A percentile compares a stretch with the other conserved stretches of the same genome.
Conservation (phyloP, 2,329 filamentous ascomycete genomes). For the Scopulariopsis brevicaulis region DNA sequence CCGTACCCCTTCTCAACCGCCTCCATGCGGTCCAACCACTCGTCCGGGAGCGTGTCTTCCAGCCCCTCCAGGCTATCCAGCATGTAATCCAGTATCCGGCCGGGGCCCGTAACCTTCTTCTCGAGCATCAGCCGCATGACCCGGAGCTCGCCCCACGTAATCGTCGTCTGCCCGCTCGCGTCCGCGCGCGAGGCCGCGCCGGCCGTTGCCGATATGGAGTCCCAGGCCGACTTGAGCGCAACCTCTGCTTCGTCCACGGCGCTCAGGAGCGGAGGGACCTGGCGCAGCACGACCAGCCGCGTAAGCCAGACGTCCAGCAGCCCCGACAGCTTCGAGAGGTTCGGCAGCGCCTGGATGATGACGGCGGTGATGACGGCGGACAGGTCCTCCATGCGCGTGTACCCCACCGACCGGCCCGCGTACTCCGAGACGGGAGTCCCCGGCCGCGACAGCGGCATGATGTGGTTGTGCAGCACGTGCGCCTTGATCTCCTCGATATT, state of each 20-base stretch:
- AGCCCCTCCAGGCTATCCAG: constrained; percentile 77
- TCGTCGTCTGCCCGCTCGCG: constrained; percentile 7
- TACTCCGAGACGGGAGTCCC: constrained; percentile 24
- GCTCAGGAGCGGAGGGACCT: constrained; percentile 56
- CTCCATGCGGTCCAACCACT: constrained; percentile 84
- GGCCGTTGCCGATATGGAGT: constrained; percentile 34
- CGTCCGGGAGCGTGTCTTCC: constrained; percentile 71
- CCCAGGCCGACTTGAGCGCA: constrained; percentile 57
- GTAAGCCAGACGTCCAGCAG: constrained; percentile 71
- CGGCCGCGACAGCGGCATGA: constrained; percentile 38
- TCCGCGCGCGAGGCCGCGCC: background rate
- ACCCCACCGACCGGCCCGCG: constrained; percentile 25
- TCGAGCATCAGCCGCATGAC: constrained; percentile 55
- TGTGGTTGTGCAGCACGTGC: constrained; percentile 74
- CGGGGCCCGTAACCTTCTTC: constrained; percentile 57
- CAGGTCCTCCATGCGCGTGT: constrained; percentile 61
- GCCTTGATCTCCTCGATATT: constrained; percentile 82
- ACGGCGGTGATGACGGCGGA: constrained; percentile 85
- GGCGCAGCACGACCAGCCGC: constrained; percentile 62
- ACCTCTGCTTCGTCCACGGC: constrained; percentile 56
- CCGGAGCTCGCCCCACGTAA: constrained; percentile 33
- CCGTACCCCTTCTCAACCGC: constrained; percentile 64
- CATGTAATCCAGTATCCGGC: constrained; percentile 68
- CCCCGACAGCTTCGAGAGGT: constrained; percentile 60
- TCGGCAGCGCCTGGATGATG: constrained; percentile 77